Base-by-base conservation (phyloP, 129 eudicot genomes). In the Rutidosis leptorrhynchoides region DNA sequence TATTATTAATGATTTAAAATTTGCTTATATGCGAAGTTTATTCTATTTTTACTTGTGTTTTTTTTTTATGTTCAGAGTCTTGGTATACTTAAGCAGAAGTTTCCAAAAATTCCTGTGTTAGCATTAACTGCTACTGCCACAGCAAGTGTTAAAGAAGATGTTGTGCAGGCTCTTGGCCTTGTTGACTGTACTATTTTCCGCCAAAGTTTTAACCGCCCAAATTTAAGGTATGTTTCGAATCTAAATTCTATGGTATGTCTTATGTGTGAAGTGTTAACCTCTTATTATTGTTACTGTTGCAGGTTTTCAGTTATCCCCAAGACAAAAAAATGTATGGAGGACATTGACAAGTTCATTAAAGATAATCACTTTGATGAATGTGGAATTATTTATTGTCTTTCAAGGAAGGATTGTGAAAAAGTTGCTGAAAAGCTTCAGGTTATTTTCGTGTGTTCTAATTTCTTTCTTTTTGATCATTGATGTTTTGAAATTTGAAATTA, bases 101-200 rank as follows among this genome's bases (percentile, higher is more conserved):
- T 93, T 53, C 98, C 98, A 37, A 73, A 68, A 9, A 77, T 81
- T 55, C 95, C 98, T 2, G 88, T 93, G 57, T 70, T 93, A 83
- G 96, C 98, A 58, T 82, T 93, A 80, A 93, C 98, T 61, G 98
- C 98, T 30, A 93, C 98, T 52, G 98, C 98, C 43, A 93, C 98
- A 48, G 70, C 85, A 49, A 83, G 94, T 66, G 98, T 93, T 23
- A 93, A 93, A 77, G 96, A 93, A 78, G 98, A 93, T 80, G 98
- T 88, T 68, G 96, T 93, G 75, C 98, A 86, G 82, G 96, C 98
- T 71, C 98, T 93, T 64, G 98, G 96, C 72, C 96, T 93, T 49
- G 82, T 83, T 69, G 83, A 93, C 66, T 93, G 98, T 83, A 72
- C 86, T 77, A 69, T 93, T 66, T 93, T 93, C 61, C 76, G 89